These are phyloP conservation scores for Leccinum subtestaceum DNA, from an alignment of 768 basidiomycete genomes.

Conservation along the genomic window DNA sequence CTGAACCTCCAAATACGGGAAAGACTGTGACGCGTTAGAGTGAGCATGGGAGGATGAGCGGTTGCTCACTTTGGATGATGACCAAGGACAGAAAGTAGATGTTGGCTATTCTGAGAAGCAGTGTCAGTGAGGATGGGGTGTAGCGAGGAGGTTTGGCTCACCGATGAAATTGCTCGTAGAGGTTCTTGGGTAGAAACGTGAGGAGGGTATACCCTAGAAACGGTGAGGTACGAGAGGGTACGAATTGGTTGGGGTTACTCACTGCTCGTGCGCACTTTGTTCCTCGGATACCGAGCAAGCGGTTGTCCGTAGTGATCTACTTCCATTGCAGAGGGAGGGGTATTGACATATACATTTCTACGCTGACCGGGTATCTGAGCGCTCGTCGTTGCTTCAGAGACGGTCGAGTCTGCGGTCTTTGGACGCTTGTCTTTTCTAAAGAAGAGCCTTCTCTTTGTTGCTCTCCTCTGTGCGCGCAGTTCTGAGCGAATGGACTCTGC, in stretches of 20 bases:
- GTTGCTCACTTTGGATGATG: slow-evolving; percentile 64
- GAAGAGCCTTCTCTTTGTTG: slow-evolving; percentile 44
- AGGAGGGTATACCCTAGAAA: slow-evolving; percentile 80
- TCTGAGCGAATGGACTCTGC: slow-evolving; percentile 85
- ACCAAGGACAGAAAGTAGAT: slow-evolving; percentile 88
- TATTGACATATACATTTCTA: slow-evolving; percentile 81
- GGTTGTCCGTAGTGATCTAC: slow-evolving; percentile 75
- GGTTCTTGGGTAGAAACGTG: slow-evolving; percentile 90
- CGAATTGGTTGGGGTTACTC: slow-evolving; percentile 33
- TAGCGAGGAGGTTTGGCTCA: slow-evolving; percentile 28
- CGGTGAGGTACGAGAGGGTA: background rate
- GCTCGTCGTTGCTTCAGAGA: slow-evolving; percentile 22
- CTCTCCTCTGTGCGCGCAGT: slow-evolving; percentile 57
- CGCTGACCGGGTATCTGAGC: slow-evolving; percentile 48
- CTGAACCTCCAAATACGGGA: slow-evolving; percentile 85
- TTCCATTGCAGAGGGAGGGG: slow-evolving; percentile 61
- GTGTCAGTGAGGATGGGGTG: background rate
- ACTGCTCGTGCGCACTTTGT: slow-evolving; percentile 95
- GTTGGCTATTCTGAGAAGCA: slow-evolving; percentile 68
- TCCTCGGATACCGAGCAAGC: slow-evolving; percentile 73
- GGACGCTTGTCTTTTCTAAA: slow-evolving; percentile 59
- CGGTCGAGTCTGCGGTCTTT: slow-evolving; percentile 32
- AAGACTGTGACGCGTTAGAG: slow-evolving; percentile 54
- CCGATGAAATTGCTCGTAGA: slow-evolving; percentile 94
- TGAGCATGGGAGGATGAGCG: background rate